Evolutionary conservation across 805 yeast genomes (phyloP), one percentile per base, ranked within the genome.

Genomic region (Schizosaccharomyces lindneri): DNA sequence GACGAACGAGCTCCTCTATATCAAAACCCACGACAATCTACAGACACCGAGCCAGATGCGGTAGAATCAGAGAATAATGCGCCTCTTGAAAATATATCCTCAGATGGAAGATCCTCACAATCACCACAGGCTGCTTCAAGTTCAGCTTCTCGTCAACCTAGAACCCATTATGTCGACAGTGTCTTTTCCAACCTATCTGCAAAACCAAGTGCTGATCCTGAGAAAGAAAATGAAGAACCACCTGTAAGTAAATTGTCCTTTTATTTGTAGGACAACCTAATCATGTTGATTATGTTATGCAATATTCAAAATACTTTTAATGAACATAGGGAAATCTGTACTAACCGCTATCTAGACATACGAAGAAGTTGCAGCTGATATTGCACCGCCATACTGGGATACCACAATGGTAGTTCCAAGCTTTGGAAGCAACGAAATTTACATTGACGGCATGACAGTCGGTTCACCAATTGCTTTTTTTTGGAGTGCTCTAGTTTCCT

Each of bases 371-470:
- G 87, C 95, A 0, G 84, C 87, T 2, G 98, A 93, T 70, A 80
- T 93, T 17, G 81, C 94, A 0, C 98, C 98, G 0, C 95, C 95
- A 48, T 93, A 93, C 72, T 93, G 97, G 95, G 98, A 93, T 71
- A 81, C 89, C 6, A 80, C 93, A 0, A 81, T 87, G 55, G 77
- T 88, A 69, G 79, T 87, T 4, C 85, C 95, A 4, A 87, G 83
- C 7, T 74, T 75, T 71, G 76, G 75, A 43, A 82, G 80, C 62
- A 97, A 93, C 69, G 97, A 90, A 70, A 83, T 93, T 21, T 87
- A 87, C 71, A 87, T 93, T 41, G 95, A 90, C 66, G 97, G 97
- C 0, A 75, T 93, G 65, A 97, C 98, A 0, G 97, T 90, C 39
- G 98, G 98, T 1, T 85, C 85, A 68, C 70, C 85, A n/a, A 81